Percentiles rank a stretch among this genome's conserved stretches.
Conservation (phyloP, 1,284 basidiomycete species). For the Puccinia triticina region DNA sequence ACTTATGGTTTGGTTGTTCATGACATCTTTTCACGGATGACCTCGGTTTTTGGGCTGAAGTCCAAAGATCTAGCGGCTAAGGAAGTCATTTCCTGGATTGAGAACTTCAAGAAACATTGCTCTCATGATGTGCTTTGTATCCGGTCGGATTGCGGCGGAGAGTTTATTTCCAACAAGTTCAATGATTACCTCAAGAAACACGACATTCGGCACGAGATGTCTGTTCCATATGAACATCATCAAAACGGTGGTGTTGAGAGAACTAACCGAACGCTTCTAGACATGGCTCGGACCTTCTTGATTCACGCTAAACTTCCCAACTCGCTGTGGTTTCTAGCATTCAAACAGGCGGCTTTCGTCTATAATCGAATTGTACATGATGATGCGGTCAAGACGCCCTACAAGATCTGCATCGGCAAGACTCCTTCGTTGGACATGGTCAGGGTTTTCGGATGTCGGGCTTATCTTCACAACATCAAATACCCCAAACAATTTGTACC, state of each 20-base stretch:
- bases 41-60: too few relatives aligned
- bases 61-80: too few relatives aligned
- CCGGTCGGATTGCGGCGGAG: too few relatives aligned
- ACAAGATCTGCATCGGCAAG: neutral
- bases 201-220: neutral
- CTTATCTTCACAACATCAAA: neutral
- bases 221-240: slow-evolving; percentile 11
- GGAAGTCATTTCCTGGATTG: too few relatives aligned
- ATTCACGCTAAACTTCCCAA: neutral
- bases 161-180: too few relatives aligned
- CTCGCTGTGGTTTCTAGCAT: neutral
- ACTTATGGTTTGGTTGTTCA: too few relatives aligned
- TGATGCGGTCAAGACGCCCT: neutral
- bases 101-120: too few relatives aligned
- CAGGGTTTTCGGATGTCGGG: too few relatives aligned
- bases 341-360: neutral
- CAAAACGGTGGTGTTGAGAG: slow-evolving; percentile 25
- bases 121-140: too few relatives aligned
- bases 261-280: slow-evolving; percentile 7
- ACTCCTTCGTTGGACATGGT: neutral
- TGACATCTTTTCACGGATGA: too few relatives aligned
- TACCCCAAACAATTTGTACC: neutral
- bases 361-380: slow-evolving; percentile 6
- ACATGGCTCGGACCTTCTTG: neutral
- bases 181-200: too few relatives aligned